These are phyloP conservation scores for Byssoonygena ceratinophila DNA, from an alignment of 2,329 filamentous ascomycete genomes.

Conservation along the genomic window DNA sequence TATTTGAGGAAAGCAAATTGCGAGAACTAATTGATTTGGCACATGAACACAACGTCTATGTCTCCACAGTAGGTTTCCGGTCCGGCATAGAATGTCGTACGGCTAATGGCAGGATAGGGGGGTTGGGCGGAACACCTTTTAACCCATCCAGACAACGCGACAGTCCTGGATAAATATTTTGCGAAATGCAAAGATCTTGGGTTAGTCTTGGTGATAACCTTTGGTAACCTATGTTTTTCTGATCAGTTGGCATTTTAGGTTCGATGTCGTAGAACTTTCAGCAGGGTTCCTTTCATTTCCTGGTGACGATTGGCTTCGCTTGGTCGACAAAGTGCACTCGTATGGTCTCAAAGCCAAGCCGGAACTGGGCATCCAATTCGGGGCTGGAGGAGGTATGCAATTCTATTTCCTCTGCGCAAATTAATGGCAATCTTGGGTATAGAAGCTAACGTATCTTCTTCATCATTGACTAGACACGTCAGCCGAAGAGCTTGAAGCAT, in stretches of 20 bases:
- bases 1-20: slow-evolving; percentile 40
- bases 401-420: neutral
- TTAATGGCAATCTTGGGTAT: neutral
- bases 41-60: slow-evolving; percentile 42
- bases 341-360: slow-evolving; percentile 45
- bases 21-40: slow-evolving; percentile 42
- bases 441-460: neutral
- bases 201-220: slow-evolving; percentile 19
- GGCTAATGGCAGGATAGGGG: slow-evolving; percentile 27
- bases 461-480: slow-evolving; percentile 32
- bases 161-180: slow-evolving; percentile 44
- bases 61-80: slow-evolving; percentile 38
- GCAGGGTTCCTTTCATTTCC: slow-evolving; percentile 47
- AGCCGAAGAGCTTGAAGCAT: slow-evolving; percentile 37
- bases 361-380: slow-evolving; percentile 49
- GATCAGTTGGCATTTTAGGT: slow-evolving; percentile 23
- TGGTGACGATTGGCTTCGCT: slow-evolving; percentile 43
- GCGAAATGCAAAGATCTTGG: slow-evolving; percentile 43
- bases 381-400: slow-evolving; percentile 38
- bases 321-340: slow-evolving; percentile 40
- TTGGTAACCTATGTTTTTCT: slow-evolving; percentile 1
- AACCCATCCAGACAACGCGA: slow-evolving; percentile 37
- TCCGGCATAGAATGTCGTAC: neutral
- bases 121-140: slow-evolving; percentile 48
- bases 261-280: slow-evolving; percentile 47